Conservation (phyloP, 2,329 filamentous ascomycete species). For the Fusarium globosum region DNA sequence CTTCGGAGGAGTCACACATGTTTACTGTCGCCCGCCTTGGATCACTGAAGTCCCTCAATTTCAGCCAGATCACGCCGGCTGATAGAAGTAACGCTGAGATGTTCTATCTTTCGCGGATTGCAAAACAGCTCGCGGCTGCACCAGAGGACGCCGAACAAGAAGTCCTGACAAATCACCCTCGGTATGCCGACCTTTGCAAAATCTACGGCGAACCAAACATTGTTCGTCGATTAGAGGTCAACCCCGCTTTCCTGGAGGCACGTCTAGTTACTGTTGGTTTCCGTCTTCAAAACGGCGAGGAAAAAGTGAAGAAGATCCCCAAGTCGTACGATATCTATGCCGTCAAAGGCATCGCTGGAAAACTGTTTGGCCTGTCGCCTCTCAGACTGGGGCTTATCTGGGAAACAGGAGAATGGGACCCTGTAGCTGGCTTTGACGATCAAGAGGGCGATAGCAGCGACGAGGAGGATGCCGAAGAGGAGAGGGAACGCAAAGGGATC, state of each 20-base stretch:
- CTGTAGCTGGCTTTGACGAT: conserved; percentile 72
- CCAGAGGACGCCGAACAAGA: conserved; percentile 62
- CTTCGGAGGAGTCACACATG: conserved; percentile 87
- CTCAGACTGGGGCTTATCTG: conserved; percentile 76
- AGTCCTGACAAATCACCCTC: conserved; percentile 73
- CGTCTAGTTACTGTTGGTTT: conserved; percentile 76
- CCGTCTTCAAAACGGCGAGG: conserved; percentile 37
- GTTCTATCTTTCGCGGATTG: conserved; percentile 90
- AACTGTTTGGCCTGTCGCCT: conserved; percentile 73
- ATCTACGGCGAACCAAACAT: conserved; percentile 79
- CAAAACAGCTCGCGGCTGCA: conserved; percentile 74
- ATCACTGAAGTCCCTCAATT: conserved; percentile 76
- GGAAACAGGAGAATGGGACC: conserved; percentile 94
- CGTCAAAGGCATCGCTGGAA: conserved; percentile 81
- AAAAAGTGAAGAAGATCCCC: conserved; percentile 68
- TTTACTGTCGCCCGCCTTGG: conserved; percentile 82
- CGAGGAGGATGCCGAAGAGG: conserved; percentile 58
- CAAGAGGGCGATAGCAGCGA: conserved; percentile 66
- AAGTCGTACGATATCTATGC: conserved; percentile 83
- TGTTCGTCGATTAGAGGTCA: conserved; percentile 65
- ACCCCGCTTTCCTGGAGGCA: conserved; percentile 85
- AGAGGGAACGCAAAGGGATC: conserved; percentile 39
- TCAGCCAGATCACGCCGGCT: conserved; percentile 73
- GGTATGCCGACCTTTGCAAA: conserved; percentile 79
- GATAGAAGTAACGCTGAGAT: conserved; percentile 91